Conservation (phyloP, 177 flowering plant genomes). For the Vitis hybrid region DNA sequence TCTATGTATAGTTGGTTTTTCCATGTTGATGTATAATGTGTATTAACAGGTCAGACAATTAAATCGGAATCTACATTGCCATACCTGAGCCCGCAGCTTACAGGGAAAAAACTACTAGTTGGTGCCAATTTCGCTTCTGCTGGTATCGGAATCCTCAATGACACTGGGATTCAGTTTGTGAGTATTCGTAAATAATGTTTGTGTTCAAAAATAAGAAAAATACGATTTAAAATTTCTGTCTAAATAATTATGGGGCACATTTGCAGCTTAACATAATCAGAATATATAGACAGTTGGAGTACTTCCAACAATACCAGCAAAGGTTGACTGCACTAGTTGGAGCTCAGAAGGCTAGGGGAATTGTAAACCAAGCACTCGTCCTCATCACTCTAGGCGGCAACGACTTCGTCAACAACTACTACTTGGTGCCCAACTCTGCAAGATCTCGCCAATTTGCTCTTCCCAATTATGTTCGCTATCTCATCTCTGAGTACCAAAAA, state of each 20-base stretch:
- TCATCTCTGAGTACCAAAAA: not conserved
- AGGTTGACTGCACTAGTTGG: slow-evolving; percentile 12
- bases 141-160: slow-evolving; percentile 42
- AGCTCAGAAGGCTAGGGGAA: not conserved
- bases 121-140: slow-evolving; percentile 46
- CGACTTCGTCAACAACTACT: too few relatives aligned
- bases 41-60: slow-evolving; percentile 13
- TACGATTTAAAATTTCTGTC: too few relatives aligned
- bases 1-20: too few relatives aligned
- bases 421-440: slow-evolving; percentile 10
- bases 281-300: slow-evolving; percentile 15
- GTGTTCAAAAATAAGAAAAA: too few relatives aligned
- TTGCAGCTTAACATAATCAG: slow-evolving; percentile 22
- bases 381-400: too few relatives aligned
- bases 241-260: too few relatives aligned
- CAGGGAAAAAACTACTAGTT: slow-evolving; percentile 19
- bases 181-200: not conserved
- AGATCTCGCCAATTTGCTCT: slow-evolving; percentile 22
- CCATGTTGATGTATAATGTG: too few relatives aligned
- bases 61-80: slow-evolving; percentile 30
- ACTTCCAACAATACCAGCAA: slow-evolving; percentile 19
- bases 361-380: slow-evolving; percentile 3
- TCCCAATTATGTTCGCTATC: slow-evolving; percentile 15
- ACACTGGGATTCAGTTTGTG: slow-evolving; percentile 43
- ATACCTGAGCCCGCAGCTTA: slow-evolving; percentile 27